Evolutionary conservation across 805 yeast genomes (phyloP), one percentile per base, ranked within the genome.

Genomic region (Wickerhamiella sorbophila): DNA sequence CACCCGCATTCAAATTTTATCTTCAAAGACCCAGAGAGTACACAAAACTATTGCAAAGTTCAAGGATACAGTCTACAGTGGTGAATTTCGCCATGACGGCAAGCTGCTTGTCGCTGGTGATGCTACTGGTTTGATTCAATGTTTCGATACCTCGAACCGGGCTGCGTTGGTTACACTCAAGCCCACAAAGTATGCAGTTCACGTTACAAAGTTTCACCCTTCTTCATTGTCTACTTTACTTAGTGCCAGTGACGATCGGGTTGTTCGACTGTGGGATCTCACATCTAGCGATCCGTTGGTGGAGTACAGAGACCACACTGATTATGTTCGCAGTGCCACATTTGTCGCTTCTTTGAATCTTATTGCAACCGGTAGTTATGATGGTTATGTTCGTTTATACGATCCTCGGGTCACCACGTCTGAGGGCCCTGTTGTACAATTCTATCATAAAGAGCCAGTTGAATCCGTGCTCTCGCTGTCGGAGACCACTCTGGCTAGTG

Each of bases 281-380:
- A 40, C 87, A 69, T 55, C 79, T 77, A 66, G 74, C 18, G 75
- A 74, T n/a, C 95, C 96, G 18, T 60, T 80, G 15, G 63, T 74
- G 26, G 72, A 76, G 46, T 77, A 84, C 46, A 72, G 69, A 20
- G 51, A 48, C 21, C 96, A 91, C 57, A 72, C 75, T 26, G 98
- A 91, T 63, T 91, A 91, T 59, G 78, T 91, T 31, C 72, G 98
- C 52, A 67, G 88, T 4, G 93, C 83, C 4, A 69, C 69, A 43
- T 84, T 84, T 58, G 71, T 87, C 31, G 88, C 88, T 2, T 64
- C 71, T 3, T 77, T 85, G 22, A 82, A 81, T 55, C 65, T 87
- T 47, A 65, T 91, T n/a, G 79, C 80, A 14, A 84, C 95, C 1
- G 98, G 97, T 41, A 86, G 93, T 55, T 91, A 91, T 57, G 98